phyloP scores from a whole-genome alignment of 2,329 filamentous ascomycete species.

The Bipolaris victoriae region DNA sequence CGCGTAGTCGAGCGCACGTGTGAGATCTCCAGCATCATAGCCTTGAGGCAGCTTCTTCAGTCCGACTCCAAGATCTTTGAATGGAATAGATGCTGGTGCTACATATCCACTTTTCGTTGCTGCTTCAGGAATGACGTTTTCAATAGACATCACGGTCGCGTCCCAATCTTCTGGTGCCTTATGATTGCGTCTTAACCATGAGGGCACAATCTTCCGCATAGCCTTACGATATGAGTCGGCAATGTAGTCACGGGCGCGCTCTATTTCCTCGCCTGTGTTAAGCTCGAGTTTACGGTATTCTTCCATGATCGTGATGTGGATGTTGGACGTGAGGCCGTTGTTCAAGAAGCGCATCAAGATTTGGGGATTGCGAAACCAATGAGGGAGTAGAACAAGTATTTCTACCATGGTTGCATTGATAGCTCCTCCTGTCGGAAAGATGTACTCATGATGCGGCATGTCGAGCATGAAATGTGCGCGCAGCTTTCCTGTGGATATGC shows the following conservation, averaged over 20 bases:
- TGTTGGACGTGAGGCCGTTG: conserved; percentile 19
- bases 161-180: conserved; percentile 17
- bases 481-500: neutral
- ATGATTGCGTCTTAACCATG: conserved; percentile 21
- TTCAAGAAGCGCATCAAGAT: conserved; percentile 21
- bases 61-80: conserved; percentile 24
- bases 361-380: conserved; percentile 23
- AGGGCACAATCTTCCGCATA: conserved; percentile 17
- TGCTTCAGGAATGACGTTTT: conserved; percentile 16
- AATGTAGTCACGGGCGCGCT: conserved; percentile 18
- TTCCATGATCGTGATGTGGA: conserved; percentile 26
- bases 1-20: conserved; percentile 28
- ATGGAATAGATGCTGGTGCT: conserved; percentile 14
- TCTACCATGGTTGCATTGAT: conserved; percentile 29
- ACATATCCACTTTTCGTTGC: neutral
- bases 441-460: conserved; percentile 18
- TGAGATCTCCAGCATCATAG: conserved; percentile 33
- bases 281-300: conserved; percentile 18
- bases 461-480: conserved; percentile 8
- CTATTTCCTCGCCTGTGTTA: neutral
- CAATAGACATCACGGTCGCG: neutral
- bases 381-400: conserved; percentile 23
- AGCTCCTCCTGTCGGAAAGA: neutral
- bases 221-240: conserved; percentile 23
- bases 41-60: conserved; percentile 31